phyloP scores from a whole-genome alignment of 805 yeast genomes.

The Pichia membranifaciens region DNA sequence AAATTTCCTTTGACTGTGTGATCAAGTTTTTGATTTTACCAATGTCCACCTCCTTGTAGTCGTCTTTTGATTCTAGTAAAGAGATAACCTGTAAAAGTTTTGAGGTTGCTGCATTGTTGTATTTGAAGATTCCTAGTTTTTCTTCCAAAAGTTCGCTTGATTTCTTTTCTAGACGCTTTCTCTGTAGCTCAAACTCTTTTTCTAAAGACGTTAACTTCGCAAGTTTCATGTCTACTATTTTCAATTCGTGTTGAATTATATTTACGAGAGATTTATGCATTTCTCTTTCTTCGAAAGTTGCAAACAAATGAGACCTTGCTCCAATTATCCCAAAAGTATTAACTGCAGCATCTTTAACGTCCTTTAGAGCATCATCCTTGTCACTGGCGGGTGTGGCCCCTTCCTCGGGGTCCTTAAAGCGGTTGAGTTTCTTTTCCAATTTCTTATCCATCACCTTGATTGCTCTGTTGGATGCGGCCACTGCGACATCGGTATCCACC shows the following conservation, averaged over 20 bases:
- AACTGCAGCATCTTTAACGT: conserved; percentile 54
- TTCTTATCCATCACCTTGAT: conserved; percentile 43
- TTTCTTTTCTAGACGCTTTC: conserved; percentile 51
- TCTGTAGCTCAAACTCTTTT: conserved; percentile 58
- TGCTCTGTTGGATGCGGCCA: conserved; percentile 69
- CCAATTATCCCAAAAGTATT: conserved; percentile 74
- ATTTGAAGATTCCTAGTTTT: conserved; percentile 57
- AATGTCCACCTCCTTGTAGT: conserved; percentile 9
- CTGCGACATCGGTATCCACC: conserved; percentile 81
- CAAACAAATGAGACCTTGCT: conserved; percentile 72
- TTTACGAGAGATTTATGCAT: conserved; percentile 53
- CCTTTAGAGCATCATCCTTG: conserved; percentile 18
- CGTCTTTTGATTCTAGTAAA: conserved; percentile 15
- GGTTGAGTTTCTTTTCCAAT: conserved; percentile 34
- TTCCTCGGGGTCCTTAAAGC: conserved; percentile 18
- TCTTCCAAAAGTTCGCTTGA: conserved; percentile 65
- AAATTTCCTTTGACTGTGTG: conserved; percentile 25
- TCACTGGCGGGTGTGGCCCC: conserved; percentile 3
- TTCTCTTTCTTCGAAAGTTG: conserved; percentile 74
- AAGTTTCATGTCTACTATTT: conserved; percentile 60
- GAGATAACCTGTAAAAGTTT: conserved; percentile 39
- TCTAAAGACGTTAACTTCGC: conserved; percentile 55
- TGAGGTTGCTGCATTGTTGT: conserved; percentile 44
- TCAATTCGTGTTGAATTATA: conserved; percentile 55
- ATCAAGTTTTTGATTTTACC: conserved; percentile 21